Evolutionary conservation across 768 basidiomycete genomes (phyloP), one percentile per base, ranked within the genome.

Genomic region (Serendipita vermifera): DNA sequence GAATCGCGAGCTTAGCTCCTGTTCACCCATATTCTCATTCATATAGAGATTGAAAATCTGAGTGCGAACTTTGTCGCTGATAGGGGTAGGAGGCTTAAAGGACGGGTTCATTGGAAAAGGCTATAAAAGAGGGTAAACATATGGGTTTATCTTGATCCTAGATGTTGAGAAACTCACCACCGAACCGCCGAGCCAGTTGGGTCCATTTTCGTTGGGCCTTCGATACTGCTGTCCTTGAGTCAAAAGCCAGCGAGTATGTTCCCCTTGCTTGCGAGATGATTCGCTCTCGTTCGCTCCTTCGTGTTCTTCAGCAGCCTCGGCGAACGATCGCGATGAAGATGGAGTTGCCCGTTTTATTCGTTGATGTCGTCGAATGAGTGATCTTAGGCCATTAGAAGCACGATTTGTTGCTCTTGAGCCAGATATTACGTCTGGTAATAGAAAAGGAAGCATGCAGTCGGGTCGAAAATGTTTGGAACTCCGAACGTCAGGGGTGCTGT

Each of bases 101-200:
- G 84, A 80, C 3, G 80, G 80, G 64, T 94, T 93, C 69, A 87
- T 72, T 11, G 87, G 87, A 66, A 92, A 92, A 0, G 88, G 89
- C 88, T 92, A 57, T n/a, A 15, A 55, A 11, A 41, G 22, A 55
- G 9, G n/a, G 32, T 20, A 22, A 51, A 59, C 29, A 61, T 57
- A 55, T 55, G 17, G 57, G 46, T 60, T 48, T 56, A 35, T 51
- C 27, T 60, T 29, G 43, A 57, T 40, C 31, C 57, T 56, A 20
- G 24, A 40, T 11, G 24, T 63, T 65, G 65, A 66, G 60, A 62
- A 64, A 73, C 75, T 72, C 69, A 80, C 82, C 71, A 75, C 72
- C 61, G 72, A 67, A 31, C 68, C 72, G 59, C 79, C 77, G 6
- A 89, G 71, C 81, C 83, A 88, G 56, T 82, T 79, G 38, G 73